These are phyloP conservation scores for Backusella macrospora DNA, from an alignment of 192 early-diverging fungal genomes.

Conservation along the genomic window DNA sequence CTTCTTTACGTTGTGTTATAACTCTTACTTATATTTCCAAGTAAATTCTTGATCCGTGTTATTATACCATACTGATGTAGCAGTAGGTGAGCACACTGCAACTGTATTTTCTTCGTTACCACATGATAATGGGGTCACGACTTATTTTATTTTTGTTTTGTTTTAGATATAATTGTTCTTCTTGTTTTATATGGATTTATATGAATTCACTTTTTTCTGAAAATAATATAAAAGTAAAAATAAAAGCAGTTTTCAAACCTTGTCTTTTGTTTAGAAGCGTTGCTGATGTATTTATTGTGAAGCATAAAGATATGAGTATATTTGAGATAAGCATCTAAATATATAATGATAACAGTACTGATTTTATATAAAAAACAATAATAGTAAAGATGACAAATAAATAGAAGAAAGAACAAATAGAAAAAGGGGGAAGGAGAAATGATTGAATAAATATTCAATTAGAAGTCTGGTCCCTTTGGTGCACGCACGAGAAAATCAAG, in stretches of 20 bases:
- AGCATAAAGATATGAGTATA: not conserved
- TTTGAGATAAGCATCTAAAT: not conserved
- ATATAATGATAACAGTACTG: too few species aligned
- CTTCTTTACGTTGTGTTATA: not conserved
- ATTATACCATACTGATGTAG: conserved; percentile 32
- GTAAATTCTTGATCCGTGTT: conserved; percentile 31
- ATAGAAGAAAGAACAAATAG: conserved; percentile 2
- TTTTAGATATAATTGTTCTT: conserved; percentile 4
- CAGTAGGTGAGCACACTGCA: conserved; percentile 32
- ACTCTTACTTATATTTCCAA: conserved; percentile 44
- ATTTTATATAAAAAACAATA: too few species aligned
- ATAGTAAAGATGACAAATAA: not conserved
- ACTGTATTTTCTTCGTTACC: conserved; percentile 22
- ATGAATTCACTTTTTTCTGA: not conserved
- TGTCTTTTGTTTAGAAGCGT: conserved; percentile 7
- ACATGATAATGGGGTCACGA: conserved; percentile 19
- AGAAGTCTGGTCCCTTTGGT: not conserved
- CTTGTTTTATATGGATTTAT: not conserved
- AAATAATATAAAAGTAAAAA: not conserved
- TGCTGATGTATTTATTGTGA: not conserved
- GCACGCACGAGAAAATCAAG: too few species aligned
- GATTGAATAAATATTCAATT: not conserved
- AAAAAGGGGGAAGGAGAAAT: not conserved
- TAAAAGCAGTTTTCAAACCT: not conserved
- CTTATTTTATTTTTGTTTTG: conserved; percentile 18